Percentiles rank a stretch among this genome's conserved stretches.
These are phyloP conservation scores for Talaromyces ruber DNA, from an alignment of 495 filamentous ascomycete genomes.

Conservation along the genomic window DNA sequence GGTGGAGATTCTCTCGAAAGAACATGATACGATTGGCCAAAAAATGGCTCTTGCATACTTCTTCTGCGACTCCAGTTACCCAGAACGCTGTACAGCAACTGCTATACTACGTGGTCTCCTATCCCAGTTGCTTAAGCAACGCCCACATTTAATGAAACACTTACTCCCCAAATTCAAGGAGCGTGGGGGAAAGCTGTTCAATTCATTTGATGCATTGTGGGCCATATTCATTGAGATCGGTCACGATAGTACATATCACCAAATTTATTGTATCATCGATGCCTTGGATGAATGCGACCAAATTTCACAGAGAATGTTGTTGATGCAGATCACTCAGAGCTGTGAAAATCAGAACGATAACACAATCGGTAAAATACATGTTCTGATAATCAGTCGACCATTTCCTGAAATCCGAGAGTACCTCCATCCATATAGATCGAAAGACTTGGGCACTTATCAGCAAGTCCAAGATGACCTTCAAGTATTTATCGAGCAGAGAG, in stretches of 20 bases:
- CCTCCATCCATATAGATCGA: slow-evolving; percentile 7
- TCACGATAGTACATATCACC: not conserved
- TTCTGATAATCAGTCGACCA: slow-evolving; percentile 20
- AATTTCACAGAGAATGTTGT: slow-evolving; percentile 10
- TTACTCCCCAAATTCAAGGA: slow-evolving; percentile 15
- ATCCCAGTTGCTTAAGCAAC: slow-evolving; percentile 16
- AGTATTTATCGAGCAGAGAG: slow-evolving; percentile 12
- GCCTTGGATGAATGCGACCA: slow-evolving; percentile 21
- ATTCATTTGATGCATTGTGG: slow-evolving; percentile 23
- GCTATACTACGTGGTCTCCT: slow-evolving; percentile 17
- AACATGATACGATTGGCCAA: slow-evolving; percentile 3
- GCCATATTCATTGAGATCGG: slow-evolving; percentile 9
- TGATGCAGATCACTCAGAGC: slow-evolving; percentile 12
- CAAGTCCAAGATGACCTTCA: slow-evolving; percentile 12
- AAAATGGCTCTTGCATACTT: slow-evolving; percentile 17
- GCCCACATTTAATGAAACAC: slow-evolving; percentile 10
- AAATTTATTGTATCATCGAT: slow-evolving; percentile 18
- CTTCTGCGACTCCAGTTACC: slow-evolving; percentile 19
- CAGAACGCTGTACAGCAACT: slow-evolving; percentile 9
- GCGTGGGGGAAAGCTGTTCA: slow-evolving; percentile 13
- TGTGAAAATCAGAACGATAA: slow-evolving; percentile 8
- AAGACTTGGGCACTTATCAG: slow-evolving; percentile 11
- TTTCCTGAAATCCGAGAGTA: slow-evolving; percentile 13
- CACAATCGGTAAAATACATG: slow-evolving; percentile 9
- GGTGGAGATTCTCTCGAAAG: slow-evolving; percentile 13